A percentile compares a stretch with the other conserved stretches of the same genome.
Conservation (phyloP, 768 basidiomycete genomes). For the Suillus weaverae region DNA sequence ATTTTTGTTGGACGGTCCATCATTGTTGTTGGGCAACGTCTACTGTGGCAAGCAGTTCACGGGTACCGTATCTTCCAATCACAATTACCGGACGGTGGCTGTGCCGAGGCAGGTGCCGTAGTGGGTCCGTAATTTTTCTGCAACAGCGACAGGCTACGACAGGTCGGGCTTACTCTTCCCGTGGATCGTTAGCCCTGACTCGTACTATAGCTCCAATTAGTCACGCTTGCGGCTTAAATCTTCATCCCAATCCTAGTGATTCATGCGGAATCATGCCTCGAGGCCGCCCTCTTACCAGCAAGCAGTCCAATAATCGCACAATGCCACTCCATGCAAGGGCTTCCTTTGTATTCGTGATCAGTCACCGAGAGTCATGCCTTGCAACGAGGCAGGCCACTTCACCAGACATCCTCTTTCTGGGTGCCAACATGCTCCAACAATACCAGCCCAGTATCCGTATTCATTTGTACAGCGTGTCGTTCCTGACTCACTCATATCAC, state of each 20-base stretch:
- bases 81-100: slow-evolving; percentile 11
- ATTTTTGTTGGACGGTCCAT: background rate
- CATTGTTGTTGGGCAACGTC: background rate
- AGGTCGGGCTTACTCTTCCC: background rate
- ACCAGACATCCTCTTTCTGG: slow-evolving; percentile 8
- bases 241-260: background rate
- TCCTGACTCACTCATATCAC: slow-evolving; percentile 3
- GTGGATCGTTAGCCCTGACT: background rate
- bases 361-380: background rate
- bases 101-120: slow-evolving; percentile 1
- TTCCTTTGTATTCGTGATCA: slow-evolving; percentile 1
- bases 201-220: background rate
- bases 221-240: background rate
- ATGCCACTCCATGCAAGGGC: background rate
- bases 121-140: background rate
- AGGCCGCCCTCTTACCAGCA: background rate
- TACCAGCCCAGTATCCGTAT: background rate
- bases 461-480: background rate
- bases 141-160: background rate
- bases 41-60: background rate
- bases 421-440: background rate
- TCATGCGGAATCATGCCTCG: background rate
- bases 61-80: slow-evolving; percentile 9
- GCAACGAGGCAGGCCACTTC: slow-evolving; percentile 9
- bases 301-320: background rate